Percentiles rank a stretch among this genome's conserved stretches.
Evolutionary conservation across 208 protist species (phyloP).

Genomic region (Acanthamoeba lenticulata): DNA sequence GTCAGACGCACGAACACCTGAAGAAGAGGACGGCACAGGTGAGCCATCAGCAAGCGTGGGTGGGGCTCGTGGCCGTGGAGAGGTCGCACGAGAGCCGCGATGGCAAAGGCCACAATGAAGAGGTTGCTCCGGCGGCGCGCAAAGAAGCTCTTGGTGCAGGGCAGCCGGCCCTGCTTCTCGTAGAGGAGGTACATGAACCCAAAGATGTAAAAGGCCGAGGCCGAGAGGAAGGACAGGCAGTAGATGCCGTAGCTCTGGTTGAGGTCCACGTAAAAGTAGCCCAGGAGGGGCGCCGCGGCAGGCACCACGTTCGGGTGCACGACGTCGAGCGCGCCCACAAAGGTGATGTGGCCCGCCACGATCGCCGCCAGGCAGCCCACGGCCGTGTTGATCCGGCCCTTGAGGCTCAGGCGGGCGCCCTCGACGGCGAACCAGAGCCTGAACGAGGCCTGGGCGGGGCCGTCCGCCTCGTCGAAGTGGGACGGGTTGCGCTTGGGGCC

Average conservation of each 20-base stretch:
- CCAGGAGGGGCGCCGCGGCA: not conserved
- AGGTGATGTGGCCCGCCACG: not conserved
- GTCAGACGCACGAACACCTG: not conserved
- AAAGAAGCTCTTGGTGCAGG: not conserved
- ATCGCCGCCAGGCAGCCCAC: not conserved
- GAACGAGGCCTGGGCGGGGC: not conserved
- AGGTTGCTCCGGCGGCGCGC: not conserved
- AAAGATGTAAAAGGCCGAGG: slow-evolving; percentile 33
- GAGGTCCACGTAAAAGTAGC: not conserved
- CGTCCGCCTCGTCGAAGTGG: no score
- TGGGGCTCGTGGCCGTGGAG: not conserved
- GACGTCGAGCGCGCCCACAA: not conserved
- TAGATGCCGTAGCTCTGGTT: slow-evolving; percentile 47
- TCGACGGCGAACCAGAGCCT: not conserved
- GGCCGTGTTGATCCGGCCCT: not conserved
- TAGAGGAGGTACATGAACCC: slow-evolving; percentile 44
- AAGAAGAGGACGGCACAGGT: no score
- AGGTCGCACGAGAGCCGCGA: not conserved
- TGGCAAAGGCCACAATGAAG: not conserved
- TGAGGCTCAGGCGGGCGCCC: no score
- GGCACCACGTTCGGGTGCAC: slow-evolving; percentile 26
- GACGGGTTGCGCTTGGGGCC: no score
- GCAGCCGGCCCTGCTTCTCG: not conserved
- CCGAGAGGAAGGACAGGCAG: not conserved
- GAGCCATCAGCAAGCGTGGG: not conserved